These are phyloP conservation scores for Fusarium falciforme DNA, from an alignment of 2,329 filamentous ascomycete genomes.

Conservation along the genomic window DNA sequence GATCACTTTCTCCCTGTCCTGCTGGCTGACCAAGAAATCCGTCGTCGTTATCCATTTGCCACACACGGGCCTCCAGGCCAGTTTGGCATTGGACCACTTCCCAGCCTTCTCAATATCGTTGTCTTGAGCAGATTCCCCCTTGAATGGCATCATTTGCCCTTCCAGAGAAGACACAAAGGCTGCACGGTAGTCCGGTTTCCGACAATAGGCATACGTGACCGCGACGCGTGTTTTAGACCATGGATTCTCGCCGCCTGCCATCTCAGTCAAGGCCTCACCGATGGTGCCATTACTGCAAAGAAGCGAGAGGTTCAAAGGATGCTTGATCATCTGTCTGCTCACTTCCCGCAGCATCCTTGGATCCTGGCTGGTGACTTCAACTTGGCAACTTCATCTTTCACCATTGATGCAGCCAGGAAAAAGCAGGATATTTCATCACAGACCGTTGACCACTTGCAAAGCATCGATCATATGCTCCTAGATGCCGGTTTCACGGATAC, in stretches of 20 bases:
- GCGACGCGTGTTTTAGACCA: constrained; percentile 45
- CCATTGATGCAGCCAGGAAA: constrained; percentile 64
- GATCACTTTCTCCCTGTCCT: constrained; percentile 71
- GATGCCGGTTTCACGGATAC: constrained; percentile 63
- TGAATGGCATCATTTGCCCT: constrained; percentile 65
- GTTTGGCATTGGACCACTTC: constrained; percentile 63
- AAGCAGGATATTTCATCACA: constrained; percentile 64
- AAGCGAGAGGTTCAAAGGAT: constrained; percentile 66
- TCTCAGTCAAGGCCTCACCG: constrained; percentile 69
- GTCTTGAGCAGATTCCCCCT: constrained; percentile 68
- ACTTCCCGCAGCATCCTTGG: constrained; percentile 60
- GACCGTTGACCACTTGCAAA: constrained; percentile 55
- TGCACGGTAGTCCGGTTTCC: constrained; percentile 62
- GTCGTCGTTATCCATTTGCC: constrained; percentile 63
- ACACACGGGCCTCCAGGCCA: constrained; percentile 68
- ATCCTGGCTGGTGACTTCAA: constrained; percentile 75
- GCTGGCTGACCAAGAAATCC: constrained; percentile 59
- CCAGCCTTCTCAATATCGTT: constrained; percentile 70
- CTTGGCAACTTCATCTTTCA: constrained; percentile 67
- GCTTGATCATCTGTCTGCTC: constrained; percentile 55
- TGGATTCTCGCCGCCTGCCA: constrained; percentile 69
- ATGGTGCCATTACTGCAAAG: constrained; percentile 68
- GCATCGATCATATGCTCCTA: constrained; percentile 59
- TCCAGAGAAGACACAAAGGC: constrained; percentile 67
- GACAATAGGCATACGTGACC: constrained; percentile 23